Evolutionary conservation across 2,329 filamentous ascomycete genomes (phyloP).

Genomic region (Tolypocladium capitatum): DNA sequence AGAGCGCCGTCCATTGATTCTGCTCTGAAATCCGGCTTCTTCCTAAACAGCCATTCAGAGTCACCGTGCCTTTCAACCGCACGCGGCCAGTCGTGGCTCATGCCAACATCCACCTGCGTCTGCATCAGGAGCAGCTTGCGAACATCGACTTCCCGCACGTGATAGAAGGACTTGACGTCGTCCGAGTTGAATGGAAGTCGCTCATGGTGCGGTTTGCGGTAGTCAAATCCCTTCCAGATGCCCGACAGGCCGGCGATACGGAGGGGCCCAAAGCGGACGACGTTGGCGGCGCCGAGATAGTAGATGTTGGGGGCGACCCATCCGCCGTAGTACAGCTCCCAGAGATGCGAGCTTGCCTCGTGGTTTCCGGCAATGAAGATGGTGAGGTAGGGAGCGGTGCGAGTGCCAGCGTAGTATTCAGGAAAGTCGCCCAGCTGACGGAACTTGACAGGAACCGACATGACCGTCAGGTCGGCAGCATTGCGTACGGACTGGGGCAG

Average conservation of each 20-base stretch:
- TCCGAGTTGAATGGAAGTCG: constrained; percentile 68
- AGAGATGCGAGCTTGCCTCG: constrained; percentile 80
- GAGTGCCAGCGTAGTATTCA: constrained; percentile 75
- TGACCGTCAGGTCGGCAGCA: constrained; percentile 71
- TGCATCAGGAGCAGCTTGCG: constrained; percentile 73
- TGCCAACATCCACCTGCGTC: constrained; percentile 79
- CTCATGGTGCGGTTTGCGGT: constrained; percentile 71
- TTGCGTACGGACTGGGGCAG: constrained; percentile 63
- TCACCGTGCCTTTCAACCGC: constrained; percentile 71
- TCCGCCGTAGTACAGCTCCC: constrained; percentile 89
- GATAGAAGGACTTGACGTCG: constrained; percentile 74
- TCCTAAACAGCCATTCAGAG: constrained; percentile 49
- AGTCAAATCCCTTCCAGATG: constrained; percentile 90
- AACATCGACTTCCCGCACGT: constrained; percentile 80
- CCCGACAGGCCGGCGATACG: constrained; percentile 84
- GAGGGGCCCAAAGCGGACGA: constrained; percentile 69
- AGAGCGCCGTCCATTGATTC: constrained; percentile 66
- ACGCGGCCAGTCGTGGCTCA: constrained; percentile 94
- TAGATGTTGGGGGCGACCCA: constrained; percentile 98
- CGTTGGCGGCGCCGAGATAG: constrained; percentile 87
- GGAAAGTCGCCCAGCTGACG: constrained; percentile 84
- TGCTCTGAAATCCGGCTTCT: constrained; percentile 60
- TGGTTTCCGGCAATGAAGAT: constrained; percentile 93
- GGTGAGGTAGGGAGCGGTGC: constrained; percentile 73
- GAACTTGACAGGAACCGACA: constrained; percentile 83